Base-by-base conservation (phyloP, 129 eudicot genomes). In the Tagetes erecta region DNA sequence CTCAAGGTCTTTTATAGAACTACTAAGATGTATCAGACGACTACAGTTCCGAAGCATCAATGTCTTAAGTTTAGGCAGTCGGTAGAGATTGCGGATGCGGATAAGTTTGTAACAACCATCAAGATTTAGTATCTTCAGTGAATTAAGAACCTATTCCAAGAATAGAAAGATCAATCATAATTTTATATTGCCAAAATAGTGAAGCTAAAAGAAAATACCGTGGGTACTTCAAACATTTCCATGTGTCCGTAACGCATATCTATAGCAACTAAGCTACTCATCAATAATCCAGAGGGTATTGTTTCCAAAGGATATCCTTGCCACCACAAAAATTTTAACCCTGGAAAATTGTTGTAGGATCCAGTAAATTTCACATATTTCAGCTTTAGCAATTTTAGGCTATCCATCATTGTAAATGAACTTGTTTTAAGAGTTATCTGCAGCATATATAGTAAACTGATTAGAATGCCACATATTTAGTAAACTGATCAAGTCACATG, bases 91-190 rank as follows among this genome's bases (percentile, higher is more conserved):
- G 71, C 13, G 14, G 40, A 67, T 67, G 0, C 56, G 5, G 20
- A 42, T 40, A 44, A 67, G 71, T 67, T 45, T 67, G 40, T 44
- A 9, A 44, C 55, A 82, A 13, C 79, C 56, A 38, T 81, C 67
- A 7, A 82, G 85, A 76, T 71, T 65, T 52, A 81, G 79, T 31
- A 76, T 53, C 42, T 77, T 82, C 12, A 82, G 58, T 8, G 42
- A 20, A 20, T 20, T 20, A 20, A 20, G 27, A 20, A 20, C 27
- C 27, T 20, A 20, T 20, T 20, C 27, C 38, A 77, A 73, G 55
- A 49, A 57, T 37, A 10, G 33, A 12, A 56, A 39, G 33, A n/a
- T 20, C 37, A 40, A 14, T n/a, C 5, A 30, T 33, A 3, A 56
- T 2, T 36, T 1, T 9, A 8, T 34, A 64, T 6, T 44, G 33